phyloP scores from a whole-genome alignment of 805 yeast genomes.

The Ogataea minuta region DNA sequence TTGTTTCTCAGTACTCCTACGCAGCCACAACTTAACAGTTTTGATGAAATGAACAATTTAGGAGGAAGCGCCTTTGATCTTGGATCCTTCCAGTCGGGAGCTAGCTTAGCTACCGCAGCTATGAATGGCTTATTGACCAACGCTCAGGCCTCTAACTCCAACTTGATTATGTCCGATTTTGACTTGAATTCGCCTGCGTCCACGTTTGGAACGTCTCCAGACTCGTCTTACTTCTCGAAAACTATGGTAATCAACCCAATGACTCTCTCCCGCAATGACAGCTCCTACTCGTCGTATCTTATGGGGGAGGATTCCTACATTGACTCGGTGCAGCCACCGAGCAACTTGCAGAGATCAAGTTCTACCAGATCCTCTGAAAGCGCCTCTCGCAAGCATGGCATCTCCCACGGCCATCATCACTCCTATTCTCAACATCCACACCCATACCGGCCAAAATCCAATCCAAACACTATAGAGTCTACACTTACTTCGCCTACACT shows the following conservation, averaged over 20 bases:
- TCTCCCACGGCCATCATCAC: constrained; percentile 14
- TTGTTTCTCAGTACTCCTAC: constrained; percentile 5
- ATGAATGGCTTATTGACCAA: constrained; percentile 24
- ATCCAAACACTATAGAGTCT: constrained; percentile 9
- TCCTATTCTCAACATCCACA: constrained; percentile 26
- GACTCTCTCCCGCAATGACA: constrained; percentile 6
- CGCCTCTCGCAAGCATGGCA: constrained; percentile 10
- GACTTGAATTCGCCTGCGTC: constrained; percentile 24
- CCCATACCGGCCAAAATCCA: constrained; percentile 23
- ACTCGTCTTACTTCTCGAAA: constrained; percentile 7
- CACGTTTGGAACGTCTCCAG: constrained; percentile 21
- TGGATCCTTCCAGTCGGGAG: constrained; percentile 33
- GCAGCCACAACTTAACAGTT: constrained; percentile 1
- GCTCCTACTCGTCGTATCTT: constrained; percentile 11
- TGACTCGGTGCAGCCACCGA: constrained; percentile 19
- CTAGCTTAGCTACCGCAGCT: constrained; percentile 31
- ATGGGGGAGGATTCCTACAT: constrained; percentile 18
- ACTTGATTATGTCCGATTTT: constrained; percentile 31
- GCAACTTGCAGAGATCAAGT: constrained; percentile 17
- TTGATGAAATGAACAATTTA: constrained; percentile 1
- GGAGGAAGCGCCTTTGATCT: constrained; percentile 16
- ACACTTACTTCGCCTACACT: constrained; percentile 10
- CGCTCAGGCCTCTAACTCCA: constrained; percentile 9
- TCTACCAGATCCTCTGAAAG: constrained; percentile 18
- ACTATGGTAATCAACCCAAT: constrained; percentile 8